Conservation (phyloP, 2,329 filamentous ascomycete genomes). For the Lasiodiplodia hormozganensis region DNA sequence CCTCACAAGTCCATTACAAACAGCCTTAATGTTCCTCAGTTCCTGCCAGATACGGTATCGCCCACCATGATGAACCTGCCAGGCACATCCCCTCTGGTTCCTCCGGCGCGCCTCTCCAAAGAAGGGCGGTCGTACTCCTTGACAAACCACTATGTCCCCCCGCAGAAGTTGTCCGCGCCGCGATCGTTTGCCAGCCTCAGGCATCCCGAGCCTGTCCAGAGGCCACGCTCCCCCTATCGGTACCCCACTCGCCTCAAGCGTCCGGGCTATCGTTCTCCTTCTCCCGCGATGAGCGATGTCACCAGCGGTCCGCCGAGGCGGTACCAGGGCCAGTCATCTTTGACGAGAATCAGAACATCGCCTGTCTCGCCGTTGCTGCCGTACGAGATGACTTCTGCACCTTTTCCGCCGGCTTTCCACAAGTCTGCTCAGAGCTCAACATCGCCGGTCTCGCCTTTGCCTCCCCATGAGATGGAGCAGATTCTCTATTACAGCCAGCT, state of each 20-base stretch:
- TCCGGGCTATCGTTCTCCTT: constrained; percentile 50
- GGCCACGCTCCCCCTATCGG: constrained; percentile 48
- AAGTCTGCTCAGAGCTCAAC: constrained; percentile 7
- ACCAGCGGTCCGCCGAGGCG: constrained; percentile 35
- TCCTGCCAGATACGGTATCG: constrained; percentile 46
- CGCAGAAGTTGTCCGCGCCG: constrained; percentile 48
- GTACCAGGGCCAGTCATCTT: constrained; percentile 33
- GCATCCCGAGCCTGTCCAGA: constrained; percentile 46
- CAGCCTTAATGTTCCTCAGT: constrained; percentile 52
- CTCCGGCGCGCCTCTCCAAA: constrained; percentile 37
- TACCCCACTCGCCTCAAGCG: constrained; percentile 53
- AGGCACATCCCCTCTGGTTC: constrained; percentile 41
- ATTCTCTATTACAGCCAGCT: constrained; percentile 22
- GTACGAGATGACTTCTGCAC: constrained; percentile 17
- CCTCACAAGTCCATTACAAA: constrained; percentile 50
- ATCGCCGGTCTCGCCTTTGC: constrained; percentile 8
- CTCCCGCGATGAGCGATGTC: constrained; percentile 53
- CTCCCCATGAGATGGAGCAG: constrained; percentile 20
- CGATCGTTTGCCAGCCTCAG: constrained; percentile 55
- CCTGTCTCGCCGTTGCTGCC: constrained; percentile 16
- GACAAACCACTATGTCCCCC: constrained; percentile 43
- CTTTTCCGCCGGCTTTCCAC: constrained; percentile 13
- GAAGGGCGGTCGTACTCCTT: constrained; percentile 54
- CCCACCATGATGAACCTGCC: constrained; percentile 42
- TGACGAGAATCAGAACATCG: constrained; percentile 36